Evolutionary conservation across 2,329 filamentous ascomycete species (phyloP).

Genomic region (Allantophomopsis lycopodina): DNA sequence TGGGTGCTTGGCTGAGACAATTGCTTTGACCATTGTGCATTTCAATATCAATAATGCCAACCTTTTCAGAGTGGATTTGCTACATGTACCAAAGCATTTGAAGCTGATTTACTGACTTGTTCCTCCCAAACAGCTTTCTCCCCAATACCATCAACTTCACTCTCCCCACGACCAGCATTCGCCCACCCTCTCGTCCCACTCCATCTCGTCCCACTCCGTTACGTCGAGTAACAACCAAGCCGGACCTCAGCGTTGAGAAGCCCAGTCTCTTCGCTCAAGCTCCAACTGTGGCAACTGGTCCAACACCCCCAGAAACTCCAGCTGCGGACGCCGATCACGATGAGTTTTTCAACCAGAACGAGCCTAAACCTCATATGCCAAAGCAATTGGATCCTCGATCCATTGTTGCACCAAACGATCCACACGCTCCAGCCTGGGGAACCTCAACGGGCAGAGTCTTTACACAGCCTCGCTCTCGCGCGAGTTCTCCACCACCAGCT

Average conservation of each 20-base stretch:
- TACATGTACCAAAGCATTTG: not conserved
- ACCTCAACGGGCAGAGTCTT: constrained; percentile 11
- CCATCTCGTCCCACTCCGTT: constrained; percentile 27
- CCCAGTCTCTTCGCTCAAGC: constrained; percentile 16
- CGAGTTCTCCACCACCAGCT: constrained; percentile 60
- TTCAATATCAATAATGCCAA: not conserved
- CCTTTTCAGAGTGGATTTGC: not conserved
- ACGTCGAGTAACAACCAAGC: constrained; percentile 27
- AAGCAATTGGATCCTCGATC: constrained; percentile 30
- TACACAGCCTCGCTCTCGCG: constrained; percentile 60
- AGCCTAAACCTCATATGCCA: constrained; percentile 38
- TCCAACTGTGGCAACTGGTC: constrained; percentile 8
- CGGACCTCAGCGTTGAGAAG: constrained; percentile 39
- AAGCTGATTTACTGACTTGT: not conserved
- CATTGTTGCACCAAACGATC: constrained; percentile 55
- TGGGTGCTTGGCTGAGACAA: too few species aligned
- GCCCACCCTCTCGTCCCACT: constrained; percentile 19
- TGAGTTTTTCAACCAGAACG: constrained; percentile 40
- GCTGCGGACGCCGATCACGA: constrained; percentile 22
- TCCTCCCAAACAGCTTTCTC: constrained; percentile 51
- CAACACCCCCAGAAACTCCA: constrained; percentile 19
- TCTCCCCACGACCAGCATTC: constrained; percentile 37
- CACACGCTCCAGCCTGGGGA: constrained; percentile 67
- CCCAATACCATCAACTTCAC: constrained; percentile 88
- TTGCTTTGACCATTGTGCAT: not conserved